phyloP scores from a whole-genome alignment of 1,284 basidiomycete species.

The Cryptococcus sp. region DNA sequence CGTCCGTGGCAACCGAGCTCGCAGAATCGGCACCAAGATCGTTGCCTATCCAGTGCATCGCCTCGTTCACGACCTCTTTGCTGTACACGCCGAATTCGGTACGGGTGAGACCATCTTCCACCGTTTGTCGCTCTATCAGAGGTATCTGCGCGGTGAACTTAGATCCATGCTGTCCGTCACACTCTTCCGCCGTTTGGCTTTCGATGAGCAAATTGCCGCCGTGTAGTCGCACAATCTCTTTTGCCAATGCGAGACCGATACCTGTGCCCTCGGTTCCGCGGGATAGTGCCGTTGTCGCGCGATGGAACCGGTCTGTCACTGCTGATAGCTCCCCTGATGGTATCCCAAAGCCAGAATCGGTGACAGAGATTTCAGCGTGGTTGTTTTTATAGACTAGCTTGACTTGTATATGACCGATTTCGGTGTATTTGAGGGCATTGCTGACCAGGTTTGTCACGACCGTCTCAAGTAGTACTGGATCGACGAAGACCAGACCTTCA shows the following conservation, averaged over 20 bases:
- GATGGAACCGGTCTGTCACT: conserved; percentile 40
- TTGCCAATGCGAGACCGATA: conserved; percentile 39
- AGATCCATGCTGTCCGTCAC: conserved; percentile 37
- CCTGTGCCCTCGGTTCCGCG: conserved; percentile 35
- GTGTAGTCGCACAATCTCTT: conserved; percentile 54
- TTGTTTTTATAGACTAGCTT: conserved; percentile 28
- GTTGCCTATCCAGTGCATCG: conserved; percentile 35
- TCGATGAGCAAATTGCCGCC: conserved; percentile 51
- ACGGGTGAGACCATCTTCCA: conserved; percentile 11
- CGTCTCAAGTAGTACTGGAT: conserved; percentile 53
- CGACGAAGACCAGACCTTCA: conserved; percentile 43
- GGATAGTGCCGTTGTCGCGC: conserved; percentile 31
- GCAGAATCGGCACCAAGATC: conserved; percentile 17
- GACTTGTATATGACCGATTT: conserved; percentile 40
- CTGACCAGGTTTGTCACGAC: conserved; percentile 49
- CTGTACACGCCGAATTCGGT: conserved; percentile 33
- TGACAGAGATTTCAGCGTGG: conserved; percentile 41
- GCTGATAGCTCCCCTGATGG: conserved; percentile 30
- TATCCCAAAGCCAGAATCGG: conserved; percentile 55
- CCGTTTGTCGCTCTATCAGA: conserved; percentile 6
- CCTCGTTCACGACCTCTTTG: conserved; percentile 40
- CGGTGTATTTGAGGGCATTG: conserved; percentile 52
- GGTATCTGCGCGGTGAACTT: conserved; percentile 30
- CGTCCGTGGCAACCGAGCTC: conserved; percentile 25
- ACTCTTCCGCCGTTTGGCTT: conserved; percentile 28